Evolutionary conservation across 495 filamentous ascomycete genomes (phyloP), one percentile per base, ranked within the genome.

Genomic region (Penicillium salamii): DNA sequence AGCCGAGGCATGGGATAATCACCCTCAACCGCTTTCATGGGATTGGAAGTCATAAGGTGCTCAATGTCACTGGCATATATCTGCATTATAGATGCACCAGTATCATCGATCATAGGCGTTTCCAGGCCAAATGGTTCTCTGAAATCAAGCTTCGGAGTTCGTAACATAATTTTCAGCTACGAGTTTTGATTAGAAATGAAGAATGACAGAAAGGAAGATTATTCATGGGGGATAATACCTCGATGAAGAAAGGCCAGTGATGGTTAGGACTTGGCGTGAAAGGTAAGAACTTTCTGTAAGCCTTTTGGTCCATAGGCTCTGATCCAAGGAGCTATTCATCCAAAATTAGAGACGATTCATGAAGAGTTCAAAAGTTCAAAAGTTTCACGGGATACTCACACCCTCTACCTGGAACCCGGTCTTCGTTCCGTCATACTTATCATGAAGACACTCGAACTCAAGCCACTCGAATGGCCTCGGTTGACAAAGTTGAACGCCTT

Each of bases 391-490:
- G 8, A 8, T 4, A 28, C 23, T 17, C 12, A 41, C 38, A 5
- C 38, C 38, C 14, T 41, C 38, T 5, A 41, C n/a, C 19, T 23
- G 24, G 24, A 41, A 41, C 14, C 38, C 38, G 2, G 13, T 26
- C n/a, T 28, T n/a, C 3, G 15, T 24, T 26, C 38, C 38, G 2
- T 41, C 3, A 14, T 41, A 7, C 11, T 26, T 15, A 14, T 41
- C 38, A 24, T 41, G 15, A 2, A 41, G 21, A 8, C 24, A 41
- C 15, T 28, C 20, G 21, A 41, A 52, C 31, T 52, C 28, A 37
- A 38, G 15, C 48, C 18, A 44, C 19, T 13, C 15, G 33, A 21
- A 46, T n/a, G 53, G 43, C 45, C 32, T 49, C 49, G 44, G 40
- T 13, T 13, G 32, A 26, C 14, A 43, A 13, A 39, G 23, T 34